phyloP scores from a whole-genome alignment of 1,139 yeast species.

The Arxiozyma slooffiae region DNA sequence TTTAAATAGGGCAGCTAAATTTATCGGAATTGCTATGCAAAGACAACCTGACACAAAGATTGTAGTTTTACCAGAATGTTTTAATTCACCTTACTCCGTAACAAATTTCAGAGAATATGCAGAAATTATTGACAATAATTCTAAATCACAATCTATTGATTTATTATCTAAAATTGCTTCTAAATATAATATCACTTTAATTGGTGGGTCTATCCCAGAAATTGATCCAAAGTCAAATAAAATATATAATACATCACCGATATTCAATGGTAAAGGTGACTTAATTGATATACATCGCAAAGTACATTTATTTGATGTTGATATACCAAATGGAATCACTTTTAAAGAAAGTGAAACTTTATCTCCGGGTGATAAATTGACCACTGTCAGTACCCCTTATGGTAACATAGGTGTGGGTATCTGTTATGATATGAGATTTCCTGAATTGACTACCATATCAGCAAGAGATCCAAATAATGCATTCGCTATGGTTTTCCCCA shows the following conservation, averaged over 20 bases:
- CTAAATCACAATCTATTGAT: conserved; percentile 49
- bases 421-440: conserved; percentile 88
- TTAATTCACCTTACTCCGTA: conserved; percentile 90
- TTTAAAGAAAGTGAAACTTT: conserved; percentile 74
- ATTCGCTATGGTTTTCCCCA: conserved; percentile 88
- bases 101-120: conserved; percentile 78
- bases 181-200: conserved; percentile 47
- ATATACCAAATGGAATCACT: conserved; percentile 79
- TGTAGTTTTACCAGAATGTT: conserved; percentile 57
- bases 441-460: conserved; percentile 76
- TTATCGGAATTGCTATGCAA: conserved; percentile 41
- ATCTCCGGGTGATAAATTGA: conserved; percentile 69
- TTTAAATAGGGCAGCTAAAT: conserved; percentile 42
- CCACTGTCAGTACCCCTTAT: conserved; percentile 59
- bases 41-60: conserved; percentile 48
- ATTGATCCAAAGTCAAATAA: conserved; percentile 43
- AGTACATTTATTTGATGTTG: conserved; percentile 82
- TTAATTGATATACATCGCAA: conserved; percentile 81
- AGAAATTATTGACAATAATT: conserved; percentile 41
- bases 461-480: conserved; percentile 51
- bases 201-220: conserved; percentile 94
- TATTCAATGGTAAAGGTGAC: conserved; percentile 61
- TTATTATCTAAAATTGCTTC: conserved; percentile 57
- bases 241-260: conserved; percentile 71
- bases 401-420: conserved; percentile 84